Percentiles rank a stretch among this genome's conserved stretches.
phyloP scores from a whole-genome alignment of 1,139 yeast species.

The Hyphopichia pseudoburtonii region DNA sequence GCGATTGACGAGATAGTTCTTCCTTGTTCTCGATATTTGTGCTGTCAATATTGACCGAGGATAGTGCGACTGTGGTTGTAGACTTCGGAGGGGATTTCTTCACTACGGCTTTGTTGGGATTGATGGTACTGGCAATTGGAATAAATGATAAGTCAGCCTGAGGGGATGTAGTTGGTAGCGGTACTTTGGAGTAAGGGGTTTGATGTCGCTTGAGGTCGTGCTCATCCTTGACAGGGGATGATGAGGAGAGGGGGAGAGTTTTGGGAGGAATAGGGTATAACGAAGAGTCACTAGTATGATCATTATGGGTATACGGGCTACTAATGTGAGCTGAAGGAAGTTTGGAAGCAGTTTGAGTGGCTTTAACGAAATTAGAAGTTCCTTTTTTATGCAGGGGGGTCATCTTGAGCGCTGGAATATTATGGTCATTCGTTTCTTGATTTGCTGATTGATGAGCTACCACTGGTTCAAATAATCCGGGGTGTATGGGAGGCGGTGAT shows the following conservation, averaged over 20 bases:
- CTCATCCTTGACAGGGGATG: background rate
- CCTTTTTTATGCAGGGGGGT: too few relatives aligned
- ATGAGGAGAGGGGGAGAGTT: conserved; percentile 1
- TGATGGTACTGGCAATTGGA: conserved; percentile 17
- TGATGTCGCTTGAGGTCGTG: background rate
- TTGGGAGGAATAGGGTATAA: background rate
- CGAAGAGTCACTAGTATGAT: background rate
- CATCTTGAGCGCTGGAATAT: too few relatives aligned
- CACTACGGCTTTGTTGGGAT: conserved; percentile 7
- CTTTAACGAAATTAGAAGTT: too few relatives aligned
- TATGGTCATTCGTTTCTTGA: too few relatives aligned
- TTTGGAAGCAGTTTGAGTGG: too few relatives aligned
- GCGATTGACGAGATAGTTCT: background rate
- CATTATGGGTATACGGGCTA: background rate
- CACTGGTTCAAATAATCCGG: too few relatives aligned
- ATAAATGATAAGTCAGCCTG: conserved; percentile 20
- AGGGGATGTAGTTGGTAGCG: conserved; percentile 13
- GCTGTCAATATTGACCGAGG: background rate
- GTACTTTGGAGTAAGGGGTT: background rate
- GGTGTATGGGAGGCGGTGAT: too few relatives aligned
- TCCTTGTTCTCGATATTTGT: background rate
- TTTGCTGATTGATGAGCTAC: too few relatives aligned
- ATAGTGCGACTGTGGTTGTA: background rate
- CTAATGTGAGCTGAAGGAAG: too few relatives aligned
- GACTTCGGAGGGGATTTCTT: background rate